phyloP scores from a whole-genome alignment of 257 asterid species.

The Nicotiana paniculata region DNA sequence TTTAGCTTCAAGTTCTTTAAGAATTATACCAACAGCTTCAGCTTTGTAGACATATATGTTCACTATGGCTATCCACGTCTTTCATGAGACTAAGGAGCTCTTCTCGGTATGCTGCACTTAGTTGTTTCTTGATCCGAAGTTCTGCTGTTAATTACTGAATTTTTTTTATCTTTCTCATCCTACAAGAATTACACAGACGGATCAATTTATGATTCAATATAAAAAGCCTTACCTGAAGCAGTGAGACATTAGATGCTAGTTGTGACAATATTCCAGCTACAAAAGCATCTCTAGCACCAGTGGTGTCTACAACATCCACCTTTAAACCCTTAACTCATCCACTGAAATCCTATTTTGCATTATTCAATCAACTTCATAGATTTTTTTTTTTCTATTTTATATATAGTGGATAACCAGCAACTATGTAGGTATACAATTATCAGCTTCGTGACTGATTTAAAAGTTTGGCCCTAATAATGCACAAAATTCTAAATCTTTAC shows the following conservation, averaged over 20 bases:
- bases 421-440: background rate
- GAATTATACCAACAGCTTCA: conserved; percentile 38
- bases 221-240: conserved; percentile 52
- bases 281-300: conserved; percentile 99
- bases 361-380: background rate
- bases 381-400: background rate
- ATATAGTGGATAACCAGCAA: background rate
- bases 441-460: background rate
- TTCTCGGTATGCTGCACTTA: conserved; percentile 60
- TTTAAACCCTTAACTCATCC: conserved; percentile 86
- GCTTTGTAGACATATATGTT: conserved; percentile 39
- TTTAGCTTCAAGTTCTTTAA: background rate
- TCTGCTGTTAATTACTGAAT: conserved; percentile 65
- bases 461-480: background rate
- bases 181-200: conserved; percentile 18
- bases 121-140: conserved; percentile 54
- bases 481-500: background rate
- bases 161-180: conserved; percentile 76
- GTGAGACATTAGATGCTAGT: conserved; percentile 59
- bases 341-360: conserved; percentile 58
- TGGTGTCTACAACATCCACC: conserved; percentile 82
- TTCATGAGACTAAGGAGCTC: conserved; percentile 56
- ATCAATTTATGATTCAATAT: background rate
- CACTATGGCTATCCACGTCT: conserved; percentile 57
- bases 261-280: conserved; percentile 92